phyloP scores from a whole-genome alignment of 2,329 filamentous ascomycete species.

The Meredithiella fracta region DNA sequence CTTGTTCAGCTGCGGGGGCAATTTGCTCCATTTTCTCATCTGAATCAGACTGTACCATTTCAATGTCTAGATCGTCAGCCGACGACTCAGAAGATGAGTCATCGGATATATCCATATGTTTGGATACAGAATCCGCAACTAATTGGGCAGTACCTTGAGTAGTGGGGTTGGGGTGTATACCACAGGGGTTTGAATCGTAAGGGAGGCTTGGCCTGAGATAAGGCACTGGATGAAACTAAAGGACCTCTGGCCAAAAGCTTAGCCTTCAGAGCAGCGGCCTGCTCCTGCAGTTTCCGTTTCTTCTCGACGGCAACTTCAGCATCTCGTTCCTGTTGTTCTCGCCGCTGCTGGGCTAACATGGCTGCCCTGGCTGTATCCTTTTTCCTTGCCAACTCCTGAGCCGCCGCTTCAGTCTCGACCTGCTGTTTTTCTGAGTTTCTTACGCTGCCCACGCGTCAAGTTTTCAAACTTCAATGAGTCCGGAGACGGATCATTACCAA shows the following conservation, averaged over 20 bases:
- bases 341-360: background rate
- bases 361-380: background rate
- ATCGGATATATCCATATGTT: background rate
- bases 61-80: background rate
- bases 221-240: background rate
- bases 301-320: background rate
- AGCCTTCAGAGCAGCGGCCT: background rate
- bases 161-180: background rate
- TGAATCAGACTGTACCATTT: background rate
- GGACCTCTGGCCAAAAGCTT: background rate
- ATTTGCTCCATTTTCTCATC: background rate
- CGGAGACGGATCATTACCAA: background rate
- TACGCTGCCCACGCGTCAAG: background rate
- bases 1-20: background rate
- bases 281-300: background rate
- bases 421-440: background rate
- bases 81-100: background rate
- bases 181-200: background rate
- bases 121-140: background rate
- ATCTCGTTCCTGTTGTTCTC: background rate
- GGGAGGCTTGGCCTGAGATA: background rate
- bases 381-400: background rate
- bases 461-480: background rate
- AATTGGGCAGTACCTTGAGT: background rate
- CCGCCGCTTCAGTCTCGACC: background rate